These are phyloP conservation scores for Phytophthora ramorum DNA, from an alignment of 352 stramenopile genomes.

Conservation along the genomic window DNA sequence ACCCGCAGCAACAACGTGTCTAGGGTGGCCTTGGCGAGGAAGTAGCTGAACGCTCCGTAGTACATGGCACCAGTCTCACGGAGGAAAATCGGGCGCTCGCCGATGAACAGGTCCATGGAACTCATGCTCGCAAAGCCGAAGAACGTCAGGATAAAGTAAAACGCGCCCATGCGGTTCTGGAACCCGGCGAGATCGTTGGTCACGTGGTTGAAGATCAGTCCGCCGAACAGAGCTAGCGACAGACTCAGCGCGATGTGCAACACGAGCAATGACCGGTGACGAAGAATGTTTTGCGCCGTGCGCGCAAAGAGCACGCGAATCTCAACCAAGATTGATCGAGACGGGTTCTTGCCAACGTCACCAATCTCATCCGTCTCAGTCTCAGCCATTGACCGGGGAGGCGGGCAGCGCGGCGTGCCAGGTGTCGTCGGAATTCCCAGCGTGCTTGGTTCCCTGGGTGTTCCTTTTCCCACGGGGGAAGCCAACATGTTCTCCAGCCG, in stretches of 20 bases:
- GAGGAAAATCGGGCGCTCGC: conserved; percentile 77
- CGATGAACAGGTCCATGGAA: conserved; percentile 87
- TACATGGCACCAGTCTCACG: conserved; percentile 83
- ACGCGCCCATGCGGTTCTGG: conserved; percentile 85
- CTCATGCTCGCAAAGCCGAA: conserved; percentile 88
- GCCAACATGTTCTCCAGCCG: conserved; percentile 46
- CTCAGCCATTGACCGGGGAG: conserved; percentile 12
- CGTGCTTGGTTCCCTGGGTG: conserved; percentile 18
- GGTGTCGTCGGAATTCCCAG: conserved; percentile 27
- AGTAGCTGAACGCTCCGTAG: conserved; percentile 83
- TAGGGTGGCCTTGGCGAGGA: conserved; percentile 75
- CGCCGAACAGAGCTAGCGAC: conserved; percentile 65
- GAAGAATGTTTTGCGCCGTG: conserved; percentile 75
- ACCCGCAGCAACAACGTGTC: conserved; percentile 81
- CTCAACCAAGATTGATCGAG: conserved; percentile 62
- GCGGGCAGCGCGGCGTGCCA: conserved; percentile 34
- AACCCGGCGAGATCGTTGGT: conserved; percentile 85
- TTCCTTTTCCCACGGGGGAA: conserved; percentile 26
- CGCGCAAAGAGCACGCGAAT: conserved; percentile 75
- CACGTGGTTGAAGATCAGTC: conserved; percentile 84
- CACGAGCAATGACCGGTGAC: conserved; percentile 73
- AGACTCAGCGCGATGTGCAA: conserved; percentile 70
- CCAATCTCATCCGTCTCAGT: conserved; percentile 10
- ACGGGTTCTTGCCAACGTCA: conserved; percentile 17
- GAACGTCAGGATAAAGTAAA: conserved; percentile 89